Evolutionary conservation across 2,329 filamentous ascomycete genomes (phyloP), one percentile per base, ranked within the genome.

Genomic region (Fusarium devonianum): DNA sequence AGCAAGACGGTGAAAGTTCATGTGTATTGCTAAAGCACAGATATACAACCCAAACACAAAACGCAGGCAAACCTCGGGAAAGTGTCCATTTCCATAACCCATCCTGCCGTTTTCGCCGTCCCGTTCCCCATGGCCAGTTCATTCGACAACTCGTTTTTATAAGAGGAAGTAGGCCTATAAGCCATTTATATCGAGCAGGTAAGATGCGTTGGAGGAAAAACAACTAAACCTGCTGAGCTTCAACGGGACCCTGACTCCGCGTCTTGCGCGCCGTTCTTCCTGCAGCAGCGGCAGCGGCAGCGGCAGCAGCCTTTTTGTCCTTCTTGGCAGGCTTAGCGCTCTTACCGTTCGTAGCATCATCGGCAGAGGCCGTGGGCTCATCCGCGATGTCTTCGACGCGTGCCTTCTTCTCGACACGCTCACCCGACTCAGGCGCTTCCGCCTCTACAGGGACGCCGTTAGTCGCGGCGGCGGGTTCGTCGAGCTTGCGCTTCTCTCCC

Each of bases 201-300:
- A 30, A 28, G 16, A 29, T 23, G n/a, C 30, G 33, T 22, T 36
- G 11, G 16, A 22, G 18, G 17, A n/a, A 38, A 19, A 26, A 25
- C 11, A 28, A 46, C 35, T 21, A 42, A 25, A 41, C 35, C 40
- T 38, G 22, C 36, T 55, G 64, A 36, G 53, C 55, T 32, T 73
- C 69, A 6, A 66, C 70, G 2, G 71, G 69, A 1, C 74, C 74
- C 56, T 76, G 74, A 49, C 74, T 76, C 37, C 74, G 68, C 7
- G 74, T 76, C 70, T 75, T 75, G 32, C 74, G 69, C 34, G 68
- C 67, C 6, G 74, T 74, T 46, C 51, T 69, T 13, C 74, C 74
- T 11, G 69, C 69, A 3, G 56, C 42, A 0, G 69, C 62, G 13
- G 60, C 41, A n/a, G 56, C 49, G 12, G 69, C 69, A 3, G 56